Percentiles rank a stretch among this genome's conserved stretches.
phyloP scores from a whole-genome alignment of 2,329 filamentous ascomycete species.

The Aspergillus piperis region DNA sequence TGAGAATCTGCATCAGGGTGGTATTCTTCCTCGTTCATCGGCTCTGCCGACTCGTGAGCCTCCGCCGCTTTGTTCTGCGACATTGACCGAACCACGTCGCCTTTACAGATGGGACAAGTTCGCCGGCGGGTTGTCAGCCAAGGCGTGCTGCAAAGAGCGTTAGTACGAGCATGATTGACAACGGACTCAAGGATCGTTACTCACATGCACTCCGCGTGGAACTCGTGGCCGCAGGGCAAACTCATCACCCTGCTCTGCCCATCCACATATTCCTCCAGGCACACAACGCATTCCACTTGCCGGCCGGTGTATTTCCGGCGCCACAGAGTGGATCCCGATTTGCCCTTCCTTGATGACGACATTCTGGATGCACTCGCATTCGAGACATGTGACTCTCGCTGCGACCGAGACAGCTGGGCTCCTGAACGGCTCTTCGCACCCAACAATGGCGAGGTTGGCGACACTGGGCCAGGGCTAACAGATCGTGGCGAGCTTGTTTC shows the following conservation, averaged over 20 bases:
- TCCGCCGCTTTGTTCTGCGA: slow-evolving; percentile 44
- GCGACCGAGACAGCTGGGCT: slow-evolving; percentile 39
- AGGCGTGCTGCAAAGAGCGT: slow-evolving; percentile 66
- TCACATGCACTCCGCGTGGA: slow-evolving; percentile 98
- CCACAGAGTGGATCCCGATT: slow-evolving; percentile 45
- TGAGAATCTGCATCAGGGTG: slow-evolving; percentile 50
- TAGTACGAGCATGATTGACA: slow-evolving; percentile 16
- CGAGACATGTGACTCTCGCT: slow-evolving; percentile 37
- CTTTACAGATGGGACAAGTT: slow-evolving; percentile 99
- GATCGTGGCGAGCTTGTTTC: slow-evolving; percentile 60
- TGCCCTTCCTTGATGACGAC: slow-evolving; percentile 47
- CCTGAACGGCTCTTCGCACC: slow-evolving; percentile 33
- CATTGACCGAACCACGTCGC: slow-evolving; percentile 76
- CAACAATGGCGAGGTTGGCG: slow-evolving; percentile 78
- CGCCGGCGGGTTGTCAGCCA: slow-evolving; percentile 94
- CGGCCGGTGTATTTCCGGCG: slow-evolving; percentile 63
- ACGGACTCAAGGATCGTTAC: slow-evolving; percentile 43
- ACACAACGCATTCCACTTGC: slow-evolving; percentile 90
- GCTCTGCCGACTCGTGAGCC: slow-evolving; percentile 36
- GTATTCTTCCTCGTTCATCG: slow-evolving; percentile 41
- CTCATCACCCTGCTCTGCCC: slow-evolving; percentile 96
- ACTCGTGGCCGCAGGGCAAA: slow-evolving; percentile 94
- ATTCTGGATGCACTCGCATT: slow-evolving; percentile 25
- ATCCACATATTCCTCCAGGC: slow-evolving; percentile 92
- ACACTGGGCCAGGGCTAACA: slow-evolving; percentile 65